Base-by-base conservation (phyloP, 1,284 basidiomycete species). In the Microbotryomycetes sp. region DNA sequence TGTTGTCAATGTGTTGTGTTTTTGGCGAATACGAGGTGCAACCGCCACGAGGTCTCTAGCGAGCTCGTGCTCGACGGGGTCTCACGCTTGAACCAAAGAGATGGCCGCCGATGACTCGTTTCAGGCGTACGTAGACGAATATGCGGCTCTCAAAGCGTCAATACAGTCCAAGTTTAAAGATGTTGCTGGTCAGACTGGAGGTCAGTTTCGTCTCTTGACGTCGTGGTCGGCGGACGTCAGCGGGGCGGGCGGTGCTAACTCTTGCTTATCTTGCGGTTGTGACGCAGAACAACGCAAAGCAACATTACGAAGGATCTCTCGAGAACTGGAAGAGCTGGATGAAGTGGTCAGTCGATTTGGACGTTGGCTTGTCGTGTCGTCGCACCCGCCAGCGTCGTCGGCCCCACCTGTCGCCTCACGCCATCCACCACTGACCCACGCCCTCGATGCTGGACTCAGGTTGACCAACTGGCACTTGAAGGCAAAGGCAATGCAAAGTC, bases 271-370 rank as follows among this genome's bases (percentile, higher is more conserved):
- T 6, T 0, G 4, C 16, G 4, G 25, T 15, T 26, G 12, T 14
- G 23, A 1, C 28, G 16, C 56, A 69, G 67, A 69, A 48, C 65
- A 69, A 26, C 53, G 59, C 16, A 69, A 62, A 36, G 52, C 67
- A 7, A 63, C 60, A 2, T 28, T 67, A 3, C 6, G 67, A 4
- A 30, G 63, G 1, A 48, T 63, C n/a, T 50, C 48, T 30, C 54
- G 50, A 36, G 67, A 69, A 19, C 58, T 69, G 16, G 67, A 69
- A 36, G 67, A 69, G 51, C 60, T 61, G 9, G 67, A 69, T 42
- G 67, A 69, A 59, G 66, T 69, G 5, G 67, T 66, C 9, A 48
- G 66, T 51, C 36, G 36, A 19, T 19, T n/a, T n/a, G n/a, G n/a
- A n/a, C n/a, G n/a, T n/a, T n/a, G n/a, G n/a, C n/a, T n/a, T n/a